A percentile compares a stretch with the other conserved stretches of the same genome.
Evolutionary conservation across 805 yeast species (phyloP).

Genomic region (Kuraishia cidri): DNA sequence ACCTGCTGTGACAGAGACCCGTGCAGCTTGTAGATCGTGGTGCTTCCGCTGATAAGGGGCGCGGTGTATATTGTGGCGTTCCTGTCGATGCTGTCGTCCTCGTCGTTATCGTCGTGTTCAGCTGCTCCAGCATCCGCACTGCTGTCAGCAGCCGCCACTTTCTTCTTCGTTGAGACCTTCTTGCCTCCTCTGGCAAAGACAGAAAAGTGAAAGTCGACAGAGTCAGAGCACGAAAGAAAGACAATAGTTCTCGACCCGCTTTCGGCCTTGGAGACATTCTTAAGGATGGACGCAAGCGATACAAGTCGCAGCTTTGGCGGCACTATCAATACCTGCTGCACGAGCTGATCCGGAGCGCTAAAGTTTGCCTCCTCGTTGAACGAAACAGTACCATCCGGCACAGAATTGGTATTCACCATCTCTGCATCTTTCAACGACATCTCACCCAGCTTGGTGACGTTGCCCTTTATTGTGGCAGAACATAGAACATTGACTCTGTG

Average conservation of each 20-base stretch:
- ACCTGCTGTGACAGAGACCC: slow-evolving; percentile 84
- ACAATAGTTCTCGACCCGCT: slow-evolving; percentile 57
- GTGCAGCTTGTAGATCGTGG: slow-evolving; percentile 63
- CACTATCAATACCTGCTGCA: slow-evolving; percentile 72
- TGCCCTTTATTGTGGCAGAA: slow-evolving; percentile 87
- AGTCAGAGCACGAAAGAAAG: slow-evolving; percentile 88
- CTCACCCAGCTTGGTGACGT: slow-evolving; percentile 74
- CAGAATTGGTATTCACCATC: slow-evolving; percentile 38
- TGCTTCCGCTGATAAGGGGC: slow-evolving; percentile 36
- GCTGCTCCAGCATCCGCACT: slow-evolving; percentile 5
- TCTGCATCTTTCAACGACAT: slow-evolving; percentile 68
- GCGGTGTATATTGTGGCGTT: slow-evolving; percentile 29
- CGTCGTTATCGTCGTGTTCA: slow-evolving; percentile 3
- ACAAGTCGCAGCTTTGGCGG: slow-evolving; percentile 92
- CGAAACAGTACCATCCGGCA: slow-evolving; percentile 18
- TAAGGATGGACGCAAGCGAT: slow-evolving; percentile 60
- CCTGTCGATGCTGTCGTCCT: slow-evolving; percentile 13
- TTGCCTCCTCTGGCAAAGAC: slow-evolving; percentile 57
- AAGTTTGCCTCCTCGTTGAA: slow-evolving; percentile 13
- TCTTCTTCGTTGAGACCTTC: slow-evolving; percentile 16
- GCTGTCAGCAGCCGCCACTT: slow-evolving; percentile 16
- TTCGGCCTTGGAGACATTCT: slow-evolving; percentile 28
- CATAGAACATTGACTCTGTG: slow-evolving; percentile 75
- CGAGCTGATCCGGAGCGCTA: slow-evolving; percentile 82
- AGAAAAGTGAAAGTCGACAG: slow-evolving; percentile 89